A percentile compares a stretch with the other conserved stretches of the same genome.
phyloP scores from a whole-genome alignment of 2,329 filamentous ascomycete genomes.

The Pseudogymnoascus pannorum region DNA sequence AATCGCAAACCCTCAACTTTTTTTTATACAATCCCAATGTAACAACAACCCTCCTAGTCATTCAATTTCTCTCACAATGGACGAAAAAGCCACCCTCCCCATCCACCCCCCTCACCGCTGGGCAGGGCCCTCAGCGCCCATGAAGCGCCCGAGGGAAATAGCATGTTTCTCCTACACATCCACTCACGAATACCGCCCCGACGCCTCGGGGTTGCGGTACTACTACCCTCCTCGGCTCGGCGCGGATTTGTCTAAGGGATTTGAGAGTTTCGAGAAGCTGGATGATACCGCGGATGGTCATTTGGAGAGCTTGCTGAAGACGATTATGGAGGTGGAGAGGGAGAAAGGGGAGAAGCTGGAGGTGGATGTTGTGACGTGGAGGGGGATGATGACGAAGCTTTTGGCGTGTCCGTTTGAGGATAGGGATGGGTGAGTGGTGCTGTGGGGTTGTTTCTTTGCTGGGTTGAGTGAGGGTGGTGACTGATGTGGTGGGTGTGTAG shows the following conservation, averaged over 20 bases:
- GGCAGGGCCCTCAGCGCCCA: slow-evolving; percentile 57
- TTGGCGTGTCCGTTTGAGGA: slow-evolving; percentile 10
- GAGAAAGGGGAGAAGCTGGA: slow-evolving; percentile 59
- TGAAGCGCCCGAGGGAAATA: slow-evolving; percentile 83
- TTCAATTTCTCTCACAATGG: background rate
- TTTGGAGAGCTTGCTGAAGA: slow-evolving; percentile 71
- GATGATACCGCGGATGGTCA: slow-evolving; percentile 83
- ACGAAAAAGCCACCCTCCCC: slow-evolving; percentile 40
- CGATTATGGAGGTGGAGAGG: slow-evolving; percentile 67
- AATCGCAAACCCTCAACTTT: background rate
- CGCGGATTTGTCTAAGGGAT: slow-evolving; percentile 71
- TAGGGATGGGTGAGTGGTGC: background rate
- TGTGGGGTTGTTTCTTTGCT: background rate
- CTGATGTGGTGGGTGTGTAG: slow-evolving; percentile 35
- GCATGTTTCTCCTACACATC: slow-evolving; percentile 90
- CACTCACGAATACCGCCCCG: slow-evolving; percentile 66
- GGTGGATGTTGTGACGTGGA: slow-evolving; percentile 82
- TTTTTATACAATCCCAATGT: background rate
- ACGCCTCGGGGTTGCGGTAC: slow-evolving; percentile 74
- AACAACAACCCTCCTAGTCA: background rate
- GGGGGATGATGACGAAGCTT: slow-evolving; percentile 98
- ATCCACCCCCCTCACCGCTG: slow-evolving; percentile 67
- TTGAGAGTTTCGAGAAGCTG: slow-evolving; percentile 72
- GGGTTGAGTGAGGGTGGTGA: background rate
- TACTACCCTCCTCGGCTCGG: slow-evolving; percentile 73